Conservation (phyloP, 2,329 filamentous ascomycete genomes). For the Aureobasidium lini region DNA sequence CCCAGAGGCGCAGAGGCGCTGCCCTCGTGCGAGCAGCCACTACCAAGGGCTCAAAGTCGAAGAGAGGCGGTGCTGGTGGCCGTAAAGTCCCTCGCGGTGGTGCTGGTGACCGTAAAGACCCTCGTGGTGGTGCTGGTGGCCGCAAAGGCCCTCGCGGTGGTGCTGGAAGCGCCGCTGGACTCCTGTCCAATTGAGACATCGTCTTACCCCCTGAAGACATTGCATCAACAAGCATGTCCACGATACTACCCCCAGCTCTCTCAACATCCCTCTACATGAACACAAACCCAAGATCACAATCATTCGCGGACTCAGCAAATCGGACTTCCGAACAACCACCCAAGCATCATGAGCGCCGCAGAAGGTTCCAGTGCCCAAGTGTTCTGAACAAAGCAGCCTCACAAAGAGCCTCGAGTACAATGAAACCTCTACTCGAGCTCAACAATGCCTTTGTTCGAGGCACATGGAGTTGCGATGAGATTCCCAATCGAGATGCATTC, state of each 20-base stretch:
- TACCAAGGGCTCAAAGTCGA: not conserved
- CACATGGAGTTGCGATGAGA: not conserved
- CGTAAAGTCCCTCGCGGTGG: not conserved
- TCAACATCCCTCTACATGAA: too few relatives aligned
- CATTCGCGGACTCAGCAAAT: too few relatives aligned
- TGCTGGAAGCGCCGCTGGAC: too few relatives aligned
- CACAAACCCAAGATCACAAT: too few relatives aligned
- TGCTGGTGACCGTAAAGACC: not conserved
- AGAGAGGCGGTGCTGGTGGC: not conserved
- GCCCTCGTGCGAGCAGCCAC: not conserved
- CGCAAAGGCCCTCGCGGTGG: too few relatives aligned
- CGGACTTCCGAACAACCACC: too few relatives aligned
- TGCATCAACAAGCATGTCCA: too few relatives aligned
- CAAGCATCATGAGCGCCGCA: too few relatives aligned
- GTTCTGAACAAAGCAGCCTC: not conserved
- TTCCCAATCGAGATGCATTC: not conserved
- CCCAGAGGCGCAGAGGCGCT: not conserved
- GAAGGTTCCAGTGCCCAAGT: not conserved
- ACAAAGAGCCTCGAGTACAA: not conserved
- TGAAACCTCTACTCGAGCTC: not conserved
- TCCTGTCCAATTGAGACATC: too few relatives aligned
- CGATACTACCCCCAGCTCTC: too few relatives aligned
- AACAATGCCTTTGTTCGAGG: slow-evolving; percentile 1
- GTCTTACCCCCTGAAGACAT: too few relatives aligned
- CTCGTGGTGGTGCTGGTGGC: not conserved